A percentile compares a stretch with the other conserved stretches of the same genome.
phyloP scores from a whole-genome alignment of 2,329 filamentous ascomycete species.

The Sclerotiophoma versabilis region DNA sequence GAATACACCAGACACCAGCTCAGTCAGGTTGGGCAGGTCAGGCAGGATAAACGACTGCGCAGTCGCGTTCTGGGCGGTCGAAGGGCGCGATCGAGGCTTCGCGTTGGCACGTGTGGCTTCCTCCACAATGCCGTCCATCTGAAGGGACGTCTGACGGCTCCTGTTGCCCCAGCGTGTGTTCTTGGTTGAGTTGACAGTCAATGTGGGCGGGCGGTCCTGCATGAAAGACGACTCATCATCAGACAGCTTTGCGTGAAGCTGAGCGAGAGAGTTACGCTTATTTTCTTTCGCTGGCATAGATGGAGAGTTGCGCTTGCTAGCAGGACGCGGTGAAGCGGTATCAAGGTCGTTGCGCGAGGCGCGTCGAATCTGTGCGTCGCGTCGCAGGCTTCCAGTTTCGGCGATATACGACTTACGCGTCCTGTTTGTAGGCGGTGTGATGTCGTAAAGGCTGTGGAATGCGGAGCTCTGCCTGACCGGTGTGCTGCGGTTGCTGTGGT shows the following conservation, averaged over 20 bases:
- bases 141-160: slow-evolving; percentile 52
- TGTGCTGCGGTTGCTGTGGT: slow-evolving; percentile 47
- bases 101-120: slow-evolving; percentile 26
- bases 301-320: slow-evolving; percentile 46
- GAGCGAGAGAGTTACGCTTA: slow-evolving; percentile 60
- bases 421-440: slow-evolving; percentile 52
- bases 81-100: slow-evolving; percentile 44
- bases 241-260: slow-evolving; percentile 62
- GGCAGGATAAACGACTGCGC: slow-evolving; percentile 68
- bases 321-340: slow-evolving; percentile 47
- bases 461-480: slow-evolving; percentile 58
- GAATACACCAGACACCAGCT: slow-evolving; percentile 66
- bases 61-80: slow-evolving; percentile 58
- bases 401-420: slow-evolving; percentile 45
- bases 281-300: slow-evolving; percentile 44
- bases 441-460: slow-evolving; percentile 58
- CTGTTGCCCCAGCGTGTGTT: slow-evolving; percentile 64
- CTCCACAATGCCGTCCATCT: slow-evolving; percentile 39
- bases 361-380: slow-evolving; percentile 55
- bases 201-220: slow-evolving; percentile 58
- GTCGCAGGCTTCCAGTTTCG: slow-evolving; percentile 50
- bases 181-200: slow-evolving; percentile 50
- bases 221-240: slow-evolving; percentile 62
- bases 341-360: slow-evolving; percentile 53
- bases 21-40: slow-evolving; percentile 66